These are phyloP conservation scores for Talaromyces atroroseus DNA, from an alignment of 2,329 filamentous ascomycete species.

Conservation along the genomic window DNA sequence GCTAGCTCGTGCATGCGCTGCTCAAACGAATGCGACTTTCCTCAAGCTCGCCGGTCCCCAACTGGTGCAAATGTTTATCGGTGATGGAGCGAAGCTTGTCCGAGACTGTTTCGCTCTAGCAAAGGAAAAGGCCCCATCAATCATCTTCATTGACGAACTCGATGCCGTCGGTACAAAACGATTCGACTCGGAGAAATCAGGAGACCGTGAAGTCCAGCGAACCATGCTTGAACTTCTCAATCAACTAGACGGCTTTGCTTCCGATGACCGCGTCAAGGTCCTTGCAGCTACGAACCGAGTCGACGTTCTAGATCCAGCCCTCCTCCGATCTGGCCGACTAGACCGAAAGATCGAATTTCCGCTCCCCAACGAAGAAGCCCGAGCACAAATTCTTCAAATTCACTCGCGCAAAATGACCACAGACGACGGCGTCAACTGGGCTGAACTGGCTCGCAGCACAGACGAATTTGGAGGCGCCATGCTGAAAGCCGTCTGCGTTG, in stretches of 20 bases:
- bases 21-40: slow-evolving; percentile 97
- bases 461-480: slow-evolving; percentile 98
- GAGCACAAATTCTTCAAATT: slow-evolving; percentile 94
- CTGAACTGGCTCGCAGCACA: slow-evolving; percentile 88
- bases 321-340: slow-evolving; percentile 84
- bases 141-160: slow-evolving; percentile 98
- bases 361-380: slow-evolving; percentile 92
- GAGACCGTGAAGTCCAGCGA: slow-evolving; percentile 94
- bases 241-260: slow-evolving; percentile 96
- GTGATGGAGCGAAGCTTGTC: slow-evolving; percentile 94
- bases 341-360: slow-evolving; percentile 99
- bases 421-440: slow-evolving; percentile 89
- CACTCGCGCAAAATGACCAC: slow-evolving; percentile 98
- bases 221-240: slow-evolving; percentile 99
- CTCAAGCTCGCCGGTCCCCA: slow-evolving; percentile 96
- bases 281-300: slow-evolving; percentile 91
- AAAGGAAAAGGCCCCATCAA: slow-evolving; percentile 97
- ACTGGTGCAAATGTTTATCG: slow-evolving; percentile 99
- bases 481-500: slow-evolving; percentile 96
- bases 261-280: slow-evolving; percentile 94
- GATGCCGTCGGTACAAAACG: slow-evolving; percentile 98
- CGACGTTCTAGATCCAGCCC: slow-evolving; percentile 85
- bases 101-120: slow-evolving; percentile 95
- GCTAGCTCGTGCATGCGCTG: slow-evolving; percentile 89
- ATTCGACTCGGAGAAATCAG: slow-evolving; percentile 97